Base-by-base conservation (phyloP, 2,329 filamentous ascomycete species). In the Verticillium albo-atrum region DNA sequence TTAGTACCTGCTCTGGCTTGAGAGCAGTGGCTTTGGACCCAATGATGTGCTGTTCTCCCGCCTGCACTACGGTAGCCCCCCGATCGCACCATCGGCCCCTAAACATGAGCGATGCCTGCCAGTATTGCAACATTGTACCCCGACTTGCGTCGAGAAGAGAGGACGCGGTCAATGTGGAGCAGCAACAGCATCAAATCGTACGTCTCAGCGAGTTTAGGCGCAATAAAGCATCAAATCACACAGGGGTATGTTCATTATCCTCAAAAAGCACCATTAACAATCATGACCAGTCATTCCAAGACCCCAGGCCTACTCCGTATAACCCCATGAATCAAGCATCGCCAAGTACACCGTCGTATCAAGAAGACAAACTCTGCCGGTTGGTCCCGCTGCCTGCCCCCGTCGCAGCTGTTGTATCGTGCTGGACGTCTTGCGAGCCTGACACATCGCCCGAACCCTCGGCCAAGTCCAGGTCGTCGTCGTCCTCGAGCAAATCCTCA, bases 361-460 rank as follows among this genome's bases (percentile, higher is more conserved):
- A 66, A 28, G 64, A 60, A n/a, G 66, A 58, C 14, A 62, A 30
- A 35, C 62, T 60, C 26, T 54, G 60, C 35, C 59, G 52, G 55
- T 62, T 61, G 37, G 53, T 59, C 42, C 57, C 58, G 50, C 62
- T 47, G 42, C 42, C 42, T 9, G n/a, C 62, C 55, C 57, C 62
- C 17, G 62, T 63, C 23, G 51, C 62, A 6, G 62, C 62, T 50
- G 58, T 55, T 12, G 62, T 62, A n/a, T 60, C 61, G 27, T 54
- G 58, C 52, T 62, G 60, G 12, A 55, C 61, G 50, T 58, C 52
- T 6, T 62, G 60, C 17, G 61, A 63, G 3, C 60, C 61, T 32
- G 47, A 35, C 47, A 12, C 51, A 25, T 53, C 6, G 20, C 42
- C 42, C 42, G 42, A 47, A 9, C 20, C 42, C 10, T 47, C 42